phyloP scores from a whole-genome alignment of 371 early-diverging fungal species.

The Rhizopus arrhizus region DNA sequence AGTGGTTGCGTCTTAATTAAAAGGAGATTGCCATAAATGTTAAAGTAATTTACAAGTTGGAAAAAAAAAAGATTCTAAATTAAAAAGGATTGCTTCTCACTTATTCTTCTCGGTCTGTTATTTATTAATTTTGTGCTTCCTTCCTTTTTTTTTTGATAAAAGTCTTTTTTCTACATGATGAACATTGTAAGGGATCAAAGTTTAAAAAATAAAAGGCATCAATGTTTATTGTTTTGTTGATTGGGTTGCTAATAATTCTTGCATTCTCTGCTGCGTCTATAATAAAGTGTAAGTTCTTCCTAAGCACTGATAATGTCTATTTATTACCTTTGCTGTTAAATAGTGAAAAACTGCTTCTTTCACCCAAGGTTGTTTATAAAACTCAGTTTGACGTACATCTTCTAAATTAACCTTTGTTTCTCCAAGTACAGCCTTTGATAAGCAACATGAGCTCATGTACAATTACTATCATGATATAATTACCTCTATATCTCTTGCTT shows the following conservation, averaged over 20 bases:
- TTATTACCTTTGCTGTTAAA: constrained; percentile 64
- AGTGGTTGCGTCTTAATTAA: constrained; percentile 3
- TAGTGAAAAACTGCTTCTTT: constrained; percentile 92
- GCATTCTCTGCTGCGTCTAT: constrained; percentile 55
- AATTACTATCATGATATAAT: not conserved
- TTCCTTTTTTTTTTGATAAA: too few relatives aligned
- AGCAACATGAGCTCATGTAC: not conserved
- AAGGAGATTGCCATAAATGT: constrained; percentile 1
- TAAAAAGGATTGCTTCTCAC: too few relatives aligned
- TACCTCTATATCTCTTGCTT: constrained; percentile 88
- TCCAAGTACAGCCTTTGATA: constrained; percentile 67
- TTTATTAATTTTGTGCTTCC: too few relatives aligned
- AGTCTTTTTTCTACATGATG: too few relatives aligned
- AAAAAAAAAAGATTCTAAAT: not conserved
- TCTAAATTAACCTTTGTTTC: constrained; percentile 85
- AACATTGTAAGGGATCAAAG: too few relatives aligned
- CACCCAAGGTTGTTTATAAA: constrained; percentile 86
- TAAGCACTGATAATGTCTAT: not conserved
- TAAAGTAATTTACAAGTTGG: not conserved
- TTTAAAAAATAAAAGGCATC: too few relatives aligned
- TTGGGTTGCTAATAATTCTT: constrained; percentile 49
- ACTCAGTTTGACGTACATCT: constrained; percentile 77
- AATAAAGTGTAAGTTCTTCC: not conserved
- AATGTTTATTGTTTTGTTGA: not conserved
- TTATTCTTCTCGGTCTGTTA: too few relatives aligned